Base-by-base conservation (phyloP, 805 yeast species). In the Myxozyma vanderwaltii region DNA sequence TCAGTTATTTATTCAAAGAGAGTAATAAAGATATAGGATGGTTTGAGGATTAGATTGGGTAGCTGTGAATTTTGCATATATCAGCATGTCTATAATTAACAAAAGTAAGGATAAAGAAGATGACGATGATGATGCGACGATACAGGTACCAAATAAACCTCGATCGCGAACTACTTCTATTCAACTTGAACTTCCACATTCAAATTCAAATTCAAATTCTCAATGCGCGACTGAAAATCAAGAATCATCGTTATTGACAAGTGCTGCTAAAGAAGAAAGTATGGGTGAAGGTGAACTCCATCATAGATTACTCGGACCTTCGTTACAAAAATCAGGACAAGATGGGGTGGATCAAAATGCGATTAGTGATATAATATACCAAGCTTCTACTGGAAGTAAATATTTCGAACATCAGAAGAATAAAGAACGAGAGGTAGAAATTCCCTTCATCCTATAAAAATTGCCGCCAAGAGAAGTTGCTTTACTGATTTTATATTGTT, bases 311-410 rank as follows among this genome's bases (percentile, higher is more conserved):
- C 54, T 64, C 23, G 69, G 69, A 8, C 69, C 69, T 23, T 66
- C 69, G 29, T 21, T 65, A 8, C 63, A 59, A 35, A 66, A 66
- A 27, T 53, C 68, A 1, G 69, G 69, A 10, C 69, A 63, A 27
- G 61, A 60, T 36, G 67, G 66, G 4, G 69, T 65, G 17, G 65
- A 66, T 50, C 69, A 66, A 40, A 55, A 24, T 19, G 66, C 58
- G 10, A 62, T 66, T 27, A 61, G 66, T 21, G 50, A 60, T 19
- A 60, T 62, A 12, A 66, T 66, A 8, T 66, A 57, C 41, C 53
- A 64, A 24, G 69, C 69, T 3, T 64, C 69, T 5, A 65, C 47
- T 29, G 69, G 69, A 2, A 67, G 66, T 26, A 58, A 62, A 45
- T 66, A 56, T 41, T 66, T 64, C 50, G 68, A 66, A 26, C 50